Base-by-base conservation (phyloP, 257 asterid species). In the Ballota nigra region DNA sequence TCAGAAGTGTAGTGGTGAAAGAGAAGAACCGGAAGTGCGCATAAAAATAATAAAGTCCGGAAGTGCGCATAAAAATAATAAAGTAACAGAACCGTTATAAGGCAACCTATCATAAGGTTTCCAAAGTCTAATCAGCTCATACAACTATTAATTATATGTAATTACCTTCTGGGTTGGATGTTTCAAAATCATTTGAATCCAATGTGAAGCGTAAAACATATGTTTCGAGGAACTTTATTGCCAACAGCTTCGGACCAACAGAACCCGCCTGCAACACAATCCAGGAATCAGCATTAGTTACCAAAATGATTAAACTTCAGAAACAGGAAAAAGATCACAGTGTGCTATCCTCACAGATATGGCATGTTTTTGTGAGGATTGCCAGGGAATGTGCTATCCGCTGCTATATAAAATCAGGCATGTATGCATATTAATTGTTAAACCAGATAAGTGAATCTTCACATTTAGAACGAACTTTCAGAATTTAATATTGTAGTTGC, bases 211-310 rank as follows among this genome's bases (percentile, higher is more conserved):
- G 84, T 72, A 92, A 69, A 62, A 92, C 68, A 74, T 76, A 87
- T 55, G 72, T 87, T 67, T 95, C 99, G 60, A 95, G 79, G 79
- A 92, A 95, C 83, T 95, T 95, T 71, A 87, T 53, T 1, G 87
- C 89, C 83, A 88, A 80, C 86, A 95, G 78, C 85, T 92, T 92
- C n/a, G 82, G 76, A 63, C 94, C 96, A 79, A 86, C 87, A 70
- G 95, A 63, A 76, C 83, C 92, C 65, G 66, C 94, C 99, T 95
- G 82, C 74, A 83, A 82, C 68, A 75, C 18, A 52, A 49, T 75
- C 52, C 59, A 68, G 76, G 57, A 60, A 64, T 72, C 74, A 86
- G 53, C 6, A 33, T 70, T 0, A n/a, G 22, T 63, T 57, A 55
- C 71, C 55, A 26, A 20, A 45, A 77, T 56, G 29, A 63, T 36